Conservation (phyloP, 805 yeast species). For the Zygosaccharomyces lentus region DNA sequence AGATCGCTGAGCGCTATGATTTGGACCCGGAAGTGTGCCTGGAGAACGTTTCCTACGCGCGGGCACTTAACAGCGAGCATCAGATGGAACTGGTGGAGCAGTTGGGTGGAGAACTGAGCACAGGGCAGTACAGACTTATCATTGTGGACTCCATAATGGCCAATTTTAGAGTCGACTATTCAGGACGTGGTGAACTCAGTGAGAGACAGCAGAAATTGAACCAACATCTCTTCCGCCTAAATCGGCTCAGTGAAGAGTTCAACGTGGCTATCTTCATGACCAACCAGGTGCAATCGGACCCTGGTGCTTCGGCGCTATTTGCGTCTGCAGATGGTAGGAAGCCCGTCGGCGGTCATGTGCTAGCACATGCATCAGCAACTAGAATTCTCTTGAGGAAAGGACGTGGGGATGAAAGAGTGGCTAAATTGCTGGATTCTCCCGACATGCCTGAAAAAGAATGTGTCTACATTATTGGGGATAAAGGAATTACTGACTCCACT, state of each 20-base stretch:
- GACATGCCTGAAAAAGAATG: constrained; percentile 80
- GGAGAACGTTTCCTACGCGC: constrained; percentile 68
- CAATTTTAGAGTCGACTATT: constrained; percentile 70
- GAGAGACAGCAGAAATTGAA: constrained; percentile 71
- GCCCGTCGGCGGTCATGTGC: constrained; percentile 79
- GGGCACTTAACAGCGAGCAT: constrained; percentile 76
- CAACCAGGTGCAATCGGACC: constrained; percentile 79
- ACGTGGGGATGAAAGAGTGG: constrained; percentile 74
- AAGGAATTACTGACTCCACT: constrained; percentile 55
- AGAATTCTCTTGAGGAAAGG: constrained; percentile 70
- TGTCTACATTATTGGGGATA: constrained; percentile 65
- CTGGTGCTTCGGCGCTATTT: constrained; percentile 75
- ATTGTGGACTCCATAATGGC: constrained; percentile 76
- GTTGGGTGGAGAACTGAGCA: constrained; percentile 61
- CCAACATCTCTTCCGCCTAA: constrained; percentile 49
- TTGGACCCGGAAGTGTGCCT: constrained; percentile 65
- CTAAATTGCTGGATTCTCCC: constrained; percentile 75
- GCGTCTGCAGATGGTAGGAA: constrained; percentile 80
- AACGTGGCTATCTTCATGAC: constrained; percentile 72
- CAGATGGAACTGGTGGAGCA: constrained; percentile 68
- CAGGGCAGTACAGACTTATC: constrained; percentile 59
- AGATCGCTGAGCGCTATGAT: constrained; percentile 65
- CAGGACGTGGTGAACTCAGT: constrained; percentile 72
- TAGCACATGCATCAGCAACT: constrained; percentile 79
- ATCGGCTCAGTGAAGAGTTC: constrained; percentile 69